Evolutionary conservation across 495 filamentous ascomycete genomes (phyloP).

Genomic region (Penicillium subrubescens): DNA sequence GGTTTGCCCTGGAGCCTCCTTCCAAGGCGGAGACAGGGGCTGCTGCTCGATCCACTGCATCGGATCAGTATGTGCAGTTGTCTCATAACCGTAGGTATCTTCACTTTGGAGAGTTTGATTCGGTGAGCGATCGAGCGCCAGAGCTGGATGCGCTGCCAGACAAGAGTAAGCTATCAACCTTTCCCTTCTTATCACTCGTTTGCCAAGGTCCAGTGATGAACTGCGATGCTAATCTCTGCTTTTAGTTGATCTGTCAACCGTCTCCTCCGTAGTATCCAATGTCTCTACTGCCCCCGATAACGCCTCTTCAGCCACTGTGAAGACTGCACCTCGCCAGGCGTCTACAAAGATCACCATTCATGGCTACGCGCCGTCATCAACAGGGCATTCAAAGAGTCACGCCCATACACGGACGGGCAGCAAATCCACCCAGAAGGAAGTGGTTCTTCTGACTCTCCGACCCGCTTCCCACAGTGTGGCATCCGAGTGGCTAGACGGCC

Average conservation of each 20-base stretch:
- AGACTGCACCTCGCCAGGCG: constrained; percentile 50
- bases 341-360: constrained; percentile 91
- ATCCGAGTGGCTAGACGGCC: constrained; percentile 94
- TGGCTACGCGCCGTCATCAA: constrained; percentile 55
- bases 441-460: constrained; percentile 75
- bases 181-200: not conserved
- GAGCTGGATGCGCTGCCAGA: constrained; percentile 72
- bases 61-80: constrained; percentile 82
- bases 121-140: constrained; percentile 63
- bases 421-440: constrained; percentile 51
- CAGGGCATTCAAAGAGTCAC: constrained; percentile 29
- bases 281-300: constrained; percentile 62
- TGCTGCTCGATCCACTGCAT: constrained; percentile 39
- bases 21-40: constrained; percentile 42
- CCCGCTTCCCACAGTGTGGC: constrained; percentile 80
- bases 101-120: constrained; percentile 87
- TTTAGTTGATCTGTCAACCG: constrained; percentile 78
- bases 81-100: constrained; percentile 90
- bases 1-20: constrained; percentile 70
- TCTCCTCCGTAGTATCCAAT: constrained; percentile 93
- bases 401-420: constrained; percentile 39
- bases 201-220: not conserved
- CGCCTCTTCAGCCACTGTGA: constrained; percentile 58
- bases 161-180: constrained; percentile 58
- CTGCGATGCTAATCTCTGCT: constrained; percentile 15